Evolutionary conservation across 1,284 basidiomycete genomes (phyloP), one percentile per base, ranked within the genome.

Genomic region (Leccinum angustisporum): DNA sequence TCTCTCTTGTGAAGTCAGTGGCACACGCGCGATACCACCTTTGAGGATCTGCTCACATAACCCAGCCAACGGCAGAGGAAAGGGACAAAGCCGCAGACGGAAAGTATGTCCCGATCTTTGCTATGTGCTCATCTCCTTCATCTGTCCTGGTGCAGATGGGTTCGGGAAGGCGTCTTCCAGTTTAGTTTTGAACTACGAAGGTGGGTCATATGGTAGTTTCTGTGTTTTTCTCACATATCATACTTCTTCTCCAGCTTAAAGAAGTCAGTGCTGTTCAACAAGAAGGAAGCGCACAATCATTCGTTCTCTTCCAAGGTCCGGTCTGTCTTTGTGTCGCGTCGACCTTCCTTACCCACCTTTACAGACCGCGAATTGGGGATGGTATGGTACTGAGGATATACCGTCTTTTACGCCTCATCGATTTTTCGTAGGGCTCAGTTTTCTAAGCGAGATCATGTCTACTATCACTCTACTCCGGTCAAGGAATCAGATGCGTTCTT

Each of bases 121-220:
- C 4, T 0, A 8, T 59, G 13, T 30, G 1, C 30, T 51, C 21
- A 33, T 52, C 53, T 53, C 10, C 40, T 7, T n/a, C 51, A 59
- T 48, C 38, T 46, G 14, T 6, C 0, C 56, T 18, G 5, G 16
- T 53, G 10, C 33, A 90, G 87, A 75, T 95, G 93, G 93, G 76
- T 83, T 14, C 84, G 93, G n/a, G 88, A 92, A 63, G 93, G 93
- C 2, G 76, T 88, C 21, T 95, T 86, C 77, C 91, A 88, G 70
- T 95, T 95, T 74, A 87, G 83, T 63, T 94, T 95, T 70, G 92
- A 94, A 71, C 80, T 95, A 67, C 85, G 85, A 72, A 87, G 83
- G 88, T 88, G 77, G 50, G n/a, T 13, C 21, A 27, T 46, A n/a
- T 25, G 8, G 18, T 40, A 18, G 5, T 25, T 9, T 3, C 18